Percentiles rank a stretch among this genome's conserved stretches.
Evolutionary conservation across 108 stramenopile genomes (phyloP).

Genomic region (Epithemia pelagica): DNA sequence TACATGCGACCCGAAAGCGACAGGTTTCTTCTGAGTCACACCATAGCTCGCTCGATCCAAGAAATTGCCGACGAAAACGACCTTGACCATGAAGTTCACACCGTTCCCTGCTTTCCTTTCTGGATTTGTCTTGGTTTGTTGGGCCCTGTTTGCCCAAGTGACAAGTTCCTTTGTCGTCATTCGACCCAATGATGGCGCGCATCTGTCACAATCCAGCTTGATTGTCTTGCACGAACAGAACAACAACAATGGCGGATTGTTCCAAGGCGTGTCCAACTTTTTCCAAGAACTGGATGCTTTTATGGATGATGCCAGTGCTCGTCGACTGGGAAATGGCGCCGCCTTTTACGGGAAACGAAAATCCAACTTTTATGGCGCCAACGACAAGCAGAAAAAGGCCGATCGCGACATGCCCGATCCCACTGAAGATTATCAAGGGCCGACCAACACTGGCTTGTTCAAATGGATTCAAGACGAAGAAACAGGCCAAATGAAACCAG

Average conservation of each 20-base stretch:
- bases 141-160: too few species aligned
- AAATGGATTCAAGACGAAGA: conserved; percentile 79
- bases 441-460: conserved; percentile 67
- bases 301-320: conserved; percentile 80
- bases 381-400: conserved; percentile 55
- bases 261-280: conserved; percentile 44
- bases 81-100: too few species aligned
- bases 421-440: conserved; percentile 73
- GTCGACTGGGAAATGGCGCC: conserved; percentile 70
- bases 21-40: too few species aligned
- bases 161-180: too few species aligned
- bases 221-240: background rate
- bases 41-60: too few species aligned
- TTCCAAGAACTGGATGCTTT: conserved; percentile 83
- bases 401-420: conserved; percentile 44
- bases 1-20: too few species aligned
- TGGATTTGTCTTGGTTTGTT: too few species aligned
- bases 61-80: too few species aligned
- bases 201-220: too few species aligned
- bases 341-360: conserved; percentile 82
- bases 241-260: conserved; percentile 14
- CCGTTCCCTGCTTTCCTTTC: too few species aligned
- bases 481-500: conserved; percentile 59
- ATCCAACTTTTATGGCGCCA: conserved; percentile 45
- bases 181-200: too few species aligned